Conservation (phyloP, 2,329 filamentous ascomycete species). For the Anthostomella pinea region DNA sequence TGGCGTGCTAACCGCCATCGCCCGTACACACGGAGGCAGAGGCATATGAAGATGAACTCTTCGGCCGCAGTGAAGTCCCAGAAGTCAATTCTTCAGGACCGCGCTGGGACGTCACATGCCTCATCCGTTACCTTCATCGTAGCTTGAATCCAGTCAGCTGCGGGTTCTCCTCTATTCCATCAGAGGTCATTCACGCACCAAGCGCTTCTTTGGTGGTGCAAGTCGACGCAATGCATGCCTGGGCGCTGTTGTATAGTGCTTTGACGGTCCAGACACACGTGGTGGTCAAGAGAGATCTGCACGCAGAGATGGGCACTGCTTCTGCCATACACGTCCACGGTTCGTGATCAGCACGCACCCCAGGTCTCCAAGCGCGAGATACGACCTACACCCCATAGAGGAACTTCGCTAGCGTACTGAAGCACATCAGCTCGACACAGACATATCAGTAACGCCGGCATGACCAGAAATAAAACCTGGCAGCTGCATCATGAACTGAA, state of each 20-base stretch:
- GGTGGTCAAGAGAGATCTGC: too few relatives aligned
- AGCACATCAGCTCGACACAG: slow-evolving; percentile 9
- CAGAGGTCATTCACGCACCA: too few relatives aligned
- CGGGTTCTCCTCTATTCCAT: too few relatives aligned
- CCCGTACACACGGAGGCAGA: slow-evolving; percentile 37
- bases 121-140: slow-evolving; percentile 33
- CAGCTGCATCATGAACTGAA: background rate
- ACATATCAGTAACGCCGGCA: background rate
- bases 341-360: background rate
- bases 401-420: slow-evolving; percentile 15
- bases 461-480: background rate
- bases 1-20: slow-evolving; percentile 31
- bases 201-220: slow-evolving; percentile 28
- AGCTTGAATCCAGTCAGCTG: too few relatives aligned
- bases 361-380: background rate
- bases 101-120: slow-evolving; percentile 30
- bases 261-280: slow-evolving; percentile 30
- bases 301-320: slow-evolving; percentile 20
- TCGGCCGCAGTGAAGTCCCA: slow-evolving; percentile 33
- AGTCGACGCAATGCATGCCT: slow-evolving; percentile 22
- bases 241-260: slow-evolving; percentile 14
- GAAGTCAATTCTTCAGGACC: slow-evolving; percentile 33
- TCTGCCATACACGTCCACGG: slow-evolving; percentile 22
- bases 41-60: slow-evolving; percentile 31
- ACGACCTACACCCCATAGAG: slow-evolving; percentile 20